Conservation (phyloP, 2,329 filamentous ascomycete genomes). For the Orbilia javanica region DNA sequence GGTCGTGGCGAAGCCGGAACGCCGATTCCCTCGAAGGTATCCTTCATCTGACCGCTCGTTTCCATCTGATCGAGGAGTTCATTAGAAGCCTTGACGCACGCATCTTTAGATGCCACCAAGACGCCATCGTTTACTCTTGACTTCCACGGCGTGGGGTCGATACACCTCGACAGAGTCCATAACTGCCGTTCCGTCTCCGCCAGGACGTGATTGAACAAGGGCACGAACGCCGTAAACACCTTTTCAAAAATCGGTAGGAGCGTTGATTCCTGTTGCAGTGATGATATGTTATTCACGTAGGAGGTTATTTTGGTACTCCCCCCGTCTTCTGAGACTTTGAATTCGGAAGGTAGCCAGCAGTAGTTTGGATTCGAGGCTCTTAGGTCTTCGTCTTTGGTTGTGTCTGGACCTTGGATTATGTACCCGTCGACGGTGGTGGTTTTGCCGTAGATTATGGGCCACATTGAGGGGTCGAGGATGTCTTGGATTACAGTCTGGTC, state of each 20-base stretch:
- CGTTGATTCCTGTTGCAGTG: not conserved
- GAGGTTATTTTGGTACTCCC: conserved; percentile 2
- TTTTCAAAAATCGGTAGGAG: conserved; percentile 12
- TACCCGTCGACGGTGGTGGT: not conserved
- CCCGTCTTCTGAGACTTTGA: conserved; percentile 13
- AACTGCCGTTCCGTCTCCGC: not conserved
- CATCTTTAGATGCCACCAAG: not conserved
- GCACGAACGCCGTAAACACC: conserved; percentile 11
- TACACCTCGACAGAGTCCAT: not conserved
- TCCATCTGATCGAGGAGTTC: not conserved
- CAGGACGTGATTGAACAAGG: conserved; percentile 30
- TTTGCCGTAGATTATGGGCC: not conserved
- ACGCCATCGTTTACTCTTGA: not conserved
- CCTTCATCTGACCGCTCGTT: not conserved
- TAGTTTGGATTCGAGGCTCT: not conserved
- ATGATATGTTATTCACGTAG: conserved; percentile 28
- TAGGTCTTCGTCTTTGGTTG: not conserved
- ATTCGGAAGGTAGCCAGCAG: conserved; percentile 23
- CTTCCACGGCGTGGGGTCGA: not conserved
- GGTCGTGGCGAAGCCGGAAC: not conserved
- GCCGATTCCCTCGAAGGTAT: not conserved
- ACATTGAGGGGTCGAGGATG: conserved; percentile 5
- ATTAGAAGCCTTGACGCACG: not conserved
- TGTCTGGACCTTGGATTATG: not conserved
- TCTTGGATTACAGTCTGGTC: conserved; percentile 64